A percentile compares a stretch with the other conserved stretches of the same genome.
These are phyloP conservation scores for Phaseolus lunatus DNA, from an alignment of 306 rosid genomes.

Conservation along the genomic window DNA sequence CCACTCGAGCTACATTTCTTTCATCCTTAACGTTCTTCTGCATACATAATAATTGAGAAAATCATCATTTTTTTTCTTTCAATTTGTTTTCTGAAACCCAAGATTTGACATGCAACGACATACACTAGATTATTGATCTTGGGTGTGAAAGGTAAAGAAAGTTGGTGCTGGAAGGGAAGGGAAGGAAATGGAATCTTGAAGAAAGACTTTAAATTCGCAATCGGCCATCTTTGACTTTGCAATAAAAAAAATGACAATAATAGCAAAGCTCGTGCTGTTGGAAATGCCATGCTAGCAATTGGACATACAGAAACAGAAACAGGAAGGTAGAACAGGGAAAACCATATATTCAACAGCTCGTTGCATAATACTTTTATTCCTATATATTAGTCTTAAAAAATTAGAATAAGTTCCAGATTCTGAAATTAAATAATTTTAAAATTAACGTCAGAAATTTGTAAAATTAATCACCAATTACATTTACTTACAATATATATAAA, in stretches of 20 bases:
- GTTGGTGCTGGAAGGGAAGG: slow-evolving; percentile 5
- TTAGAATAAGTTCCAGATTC: background rate
- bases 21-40: no score
- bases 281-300: slow-evolving; percentile 31
- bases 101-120: slow-evolving; percentile 29
- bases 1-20: no score
- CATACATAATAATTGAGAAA: background rate
- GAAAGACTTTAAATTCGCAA: slow-evolving; percentile 37
- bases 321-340: background rate
- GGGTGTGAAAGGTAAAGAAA: slow-evolving; percentile 39
- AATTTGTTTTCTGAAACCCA: background rate
- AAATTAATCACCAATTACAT: background rate
- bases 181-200: slow-evolving; percentile 35
- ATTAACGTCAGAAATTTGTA: background rate
- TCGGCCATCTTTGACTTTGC: slow-evolving; percentile 53
- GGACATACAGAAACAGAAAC: slow-evolving; percentile 9
- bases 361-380: background rate
- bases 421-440: background rate
- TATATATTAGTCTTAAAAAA: background rate
- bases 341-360: no score
- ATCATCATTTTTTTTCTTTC: background rate
- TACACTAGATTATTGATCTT: slow-evolving; percentile 22
- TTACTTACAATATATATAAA: background rate
- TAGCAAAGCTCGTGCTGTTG: slow-evolving; percentile 29
- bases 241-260: slow-evolving; percentile 37